phyloP scores from a whole-genome alignment of 768 basidiomycete species.

The Amanita polypyramis region DNA sequence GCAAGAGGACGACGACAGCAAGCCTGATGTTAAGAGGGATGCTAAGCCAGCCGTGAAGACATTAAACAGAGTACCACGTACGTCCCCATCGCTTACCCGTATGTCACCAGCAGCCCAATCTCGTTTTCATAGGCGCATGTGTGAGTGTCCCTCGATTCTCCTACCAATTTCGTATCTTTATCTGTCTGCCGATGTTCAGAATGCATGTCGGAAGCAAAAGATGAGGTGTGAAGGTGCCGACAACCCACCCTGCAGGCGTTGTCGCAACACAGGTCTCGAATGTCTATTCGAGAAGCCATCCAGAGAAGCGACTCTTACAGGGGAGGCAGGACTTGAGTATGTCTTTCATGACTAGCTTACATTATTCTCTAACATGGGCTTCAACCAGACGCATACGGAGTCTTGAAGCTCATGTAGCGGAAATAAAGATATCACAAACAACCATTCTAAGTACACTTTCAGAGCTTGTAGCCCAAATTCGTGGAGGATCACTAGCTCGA shows the following conservation, averaged over 20 bases:
- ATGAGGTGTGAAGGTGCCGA: constrained; percentile 97
- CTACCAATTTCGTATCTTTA: constrained; percentile 11
- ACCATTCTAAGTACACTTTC: constrained; percentile 71
- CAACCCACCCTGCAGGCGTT: constrained; percentile 92
- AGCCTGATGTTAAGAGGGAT: constrained; percentile 46
- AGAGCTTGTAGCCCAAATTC: constrained; percentile 73
- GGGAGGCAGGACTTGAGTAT: constrained; percentile 84
- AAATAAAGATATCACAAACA: constrained; percentile 63
- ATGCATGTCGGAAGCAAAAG: constrained; percentile 93
- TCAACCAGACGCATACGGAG: constrained; percentile 72
- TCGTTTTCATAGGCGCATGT: constrained; percentile 54
- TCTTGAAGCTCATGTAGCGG: constrained; percentile 78
- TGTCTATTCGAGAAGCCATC: constrained; percentile 95
- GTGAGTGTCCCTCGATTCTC: constrained; percentile 31
- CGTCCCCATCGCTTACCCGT: constrained; percentile 23
- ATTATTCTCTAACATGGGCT: constrained; percentile 13
- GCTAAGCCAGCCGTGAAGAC: constrained; percentile 67
- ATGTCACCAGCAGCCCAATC: constrained; percentile 4
- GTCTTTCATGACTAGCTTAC: constrained; percentile 18
- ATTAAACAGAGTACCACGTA: constrained; percentile 81
- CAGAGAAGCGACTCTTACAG: constrained; percentile 75
- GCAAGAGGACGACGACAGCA: constrained; percentile 44
- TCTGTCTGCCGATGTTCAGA: constrained; percentile 33
- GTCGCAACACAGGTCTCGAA: constrained; percentile 79
- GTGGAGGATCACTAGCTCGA: constrained; percentile 40